A percentile compares a stretch with the other conserved stretches of the same genome.
These are phyloP conservation scores for Cucumis cinereus DNA, from an alignment of 306 rosid species.

Conservation along the genomic window DNA sequence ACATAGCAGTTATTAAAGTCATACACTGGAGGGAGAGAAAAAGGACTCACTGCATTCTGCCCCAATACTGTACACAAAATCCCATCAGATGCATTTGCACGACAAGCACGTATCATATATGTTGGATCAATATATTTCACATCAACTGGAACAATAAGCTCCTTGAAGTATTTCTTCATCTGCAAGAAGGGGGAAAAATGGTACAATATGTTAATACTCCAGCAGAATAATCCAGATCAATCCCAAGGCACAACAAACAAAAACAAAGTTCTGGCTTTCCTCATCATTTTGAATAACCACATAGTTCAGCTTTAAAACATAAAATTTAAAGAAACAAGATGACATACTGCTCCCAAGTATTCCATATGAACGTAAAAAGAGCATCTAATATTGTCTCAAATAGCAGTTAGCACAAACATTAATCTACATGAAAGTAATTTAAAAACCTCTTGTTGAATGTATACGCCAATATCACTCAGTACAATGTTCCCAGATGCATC, in stretches of 20 bases:
- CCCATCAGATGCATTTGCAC: constrained; percentile 99
- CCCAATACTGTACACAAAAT: constrained; percentile 91
- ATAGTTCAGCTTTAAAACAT: not conserved
- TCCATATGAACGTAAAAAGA: not conserved
- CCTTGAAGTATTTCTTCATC: constrained; percentile 67
- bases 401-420: not conserved
- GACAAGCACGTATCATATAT: constrained; percentile 90
- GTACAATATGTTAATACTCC: not conserved
- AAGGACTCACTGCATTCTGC: constrained; percentile 83
- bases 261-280: not conserved
- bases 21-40: not conserved
- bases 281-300: not conserved
- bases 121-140: constrained; percentile 96
- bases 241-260: not conserved
- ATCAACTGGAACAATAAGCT: constrained; percentile 64
- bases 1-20: not conserved
- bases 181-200: constrained; percentile 18
- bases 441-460: constrained; percentile 94
- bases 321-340: not conserved
- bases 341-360: not conserved
- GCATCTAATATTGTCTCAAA: not conserved
- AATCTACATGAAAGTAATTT: constrained; percentile 1
- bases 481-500: constrained; percentile 93
- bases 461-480: constrained; percentile 79
- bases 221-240: not conserved